Conservation (phyloP, 2,329 filamentous ascomycete genomes). For the Didymella glomerata region DNA sequence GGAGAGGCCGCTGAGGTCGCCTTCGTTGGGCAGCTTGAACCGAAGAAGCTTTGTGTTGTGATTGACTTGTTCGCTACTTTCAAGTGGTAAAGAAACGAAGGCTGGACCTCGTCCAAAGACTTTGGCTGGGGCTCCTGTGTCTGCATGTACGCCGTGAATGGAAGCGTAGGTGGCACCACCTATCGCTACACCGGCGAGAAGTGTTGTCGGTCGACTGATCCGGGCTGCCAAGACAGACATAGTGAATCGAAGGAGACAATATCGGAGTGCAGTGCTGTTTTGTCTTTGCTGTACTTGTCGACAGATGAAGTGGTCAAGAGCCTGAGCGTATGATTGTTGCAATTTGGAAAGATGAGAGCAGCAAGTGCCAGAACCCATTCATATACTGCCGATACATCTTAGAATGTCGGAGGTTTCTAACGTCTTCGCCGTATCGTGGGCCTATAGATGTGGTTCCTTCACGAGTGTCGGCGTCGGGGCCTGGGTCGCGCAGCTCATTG, state of each 20-base stretch:
- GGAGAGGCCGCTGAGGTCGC: conserved; percentile 79
- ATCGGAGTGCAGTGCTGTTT: background rate
- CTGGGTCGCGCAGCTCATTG: background rate
- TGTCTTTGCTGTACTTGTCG: background rate
- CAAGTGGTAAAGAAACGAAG: conserved; percentile 79
- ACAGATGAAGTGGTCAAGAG: background rate
- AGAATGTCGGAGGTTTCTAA: conserved; percentile 2
- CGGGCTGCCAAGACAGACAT: conserved; percentile 1
- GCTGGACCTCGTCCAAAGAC: conserved; percentile 63
- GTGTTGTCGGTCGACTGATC: conserved; percentile 1
- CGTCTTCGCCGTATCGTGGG: background rate
- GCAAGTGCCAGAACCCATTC: background rate
- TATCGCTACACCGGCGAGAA: conserved; percentile 5
- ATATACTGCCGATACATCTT: background rate
- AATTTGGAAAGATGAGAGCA: background rate
- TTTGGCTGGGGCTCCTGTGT: conserved; percentile 17
- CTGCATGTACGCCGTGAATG: conserved; percentile 17
- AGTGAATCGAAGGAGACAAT: background rate
- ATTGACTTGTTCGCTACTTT: conserved; percentile 78
- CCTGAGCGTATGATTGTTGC: background rate
- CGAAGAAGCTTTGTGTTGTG: conserved; percentile 91
- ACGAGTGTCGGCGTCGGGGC: background rate
- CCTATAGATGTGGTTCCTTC: background rate
- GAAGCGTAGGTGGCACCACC: conserved; percentile 5
- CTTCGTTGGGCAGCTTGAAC: conserved; percentile 80